Evolutionary conservation across 148 eudicot genomes (phyloP).

Genomic region (Nyssa sinensis): DNA sequence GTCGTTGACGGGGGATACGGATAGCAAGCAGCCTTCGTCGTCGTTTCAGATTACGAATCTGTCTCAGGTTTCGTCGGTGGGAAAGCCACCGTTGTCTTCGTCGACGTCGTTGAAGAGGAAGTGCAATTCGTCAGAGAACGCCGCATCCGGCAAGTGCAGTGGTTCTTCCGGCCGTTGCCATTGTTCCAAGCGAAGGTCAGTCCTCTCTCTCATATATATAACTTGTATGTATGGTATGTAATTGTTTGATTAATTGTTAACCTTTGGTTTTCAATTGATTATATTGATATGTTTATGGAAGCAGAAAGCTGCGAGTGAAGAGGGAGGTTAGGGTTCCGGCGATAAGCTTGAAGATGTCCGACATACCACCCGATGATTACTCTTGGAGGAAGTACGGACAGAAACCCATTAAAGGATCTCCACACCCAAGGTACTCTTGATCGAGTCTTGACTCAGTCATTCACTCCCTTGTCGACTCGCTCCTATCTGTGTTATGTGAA

Average conservation of each 20-base stretch:
- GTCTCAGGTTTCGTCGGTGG: constrained; percentile 46
- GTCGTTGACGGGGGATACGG: constrained; percentile 64
- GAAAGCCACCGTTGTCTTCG: constrained; percentile 69
- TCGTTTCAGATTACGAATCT: constrained; percentile 50
- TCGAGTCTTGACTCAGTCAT: neutral
- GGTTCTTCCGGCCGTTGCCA: constrained; percentile 78
- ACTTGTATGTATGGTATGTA: neutral
- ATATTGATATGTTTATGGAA: neutral
- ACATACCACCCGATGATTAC: constrained; percentile 93
- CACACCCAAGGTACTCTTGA: constrained; percentile 80
- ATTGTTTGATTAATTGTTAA: neutral
- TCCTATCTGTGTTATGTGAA: neutral
- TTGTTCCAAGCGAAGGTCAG: constrained; percentile 79
- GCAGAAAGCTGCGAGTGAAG: constrained; percentile 73
- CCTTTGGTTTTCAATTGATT: neutral
- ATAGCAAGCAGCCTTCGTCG: constrained; percentile 27
- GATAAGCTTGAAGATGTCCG: constrained; percentile 82
- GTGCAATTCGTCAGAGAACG: constrained; percentile 63
- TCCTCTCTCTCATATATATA: neutral
- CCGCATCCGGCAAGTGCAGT: constrained; percentile 69
- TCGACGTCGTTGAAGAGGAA: constrained; percentile 66
- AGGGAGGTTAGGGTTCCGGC: constrained; percentile 82
- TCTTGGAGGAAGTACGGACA: constrained; percentile 99
- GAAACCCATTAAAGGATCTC: constrained; percentile 96
- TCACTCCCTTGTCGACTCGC: neutral